phyloP scores from a whole-genome alignment of 345 rosid species.

The Noccaea bulbosa region DNA sequence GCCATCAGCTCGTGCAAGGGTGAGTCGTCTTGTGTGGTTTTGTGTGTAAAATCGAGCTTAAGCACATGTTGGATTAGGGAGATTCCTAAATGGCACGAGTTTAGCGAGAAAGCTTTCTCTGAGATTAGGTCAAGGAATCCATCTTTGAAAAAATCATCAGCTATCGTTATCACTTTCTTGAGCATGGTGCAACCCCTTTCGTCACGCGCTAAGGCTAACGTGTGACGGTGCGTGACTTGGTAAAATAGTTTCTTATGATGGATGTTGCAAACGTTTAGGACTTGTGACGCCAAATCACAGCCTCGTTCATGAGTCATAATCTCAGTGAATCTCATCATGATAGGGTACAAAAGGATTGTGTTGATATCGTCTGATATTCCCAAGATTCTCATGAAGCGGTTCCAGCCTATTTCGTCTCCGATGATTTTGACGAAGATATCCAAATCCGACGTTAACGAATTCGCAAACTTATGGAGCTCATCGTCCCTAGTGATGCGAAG shows the following conservation, averaged over 20 bases:
- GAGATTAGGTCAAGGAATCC: background rate
- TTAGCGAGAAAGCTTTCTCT: background rate
- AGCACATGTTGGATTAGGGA: conserved; percentile 4
- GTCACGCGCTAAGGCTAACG: background rate
- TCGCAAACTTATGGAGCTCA: background rate
- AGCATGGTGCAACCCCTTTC: background rate
- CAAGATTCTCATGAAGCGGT: background rate
- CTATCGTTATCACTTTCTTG: conserved; percentile 8
- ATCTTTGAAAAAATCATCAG: background rate
- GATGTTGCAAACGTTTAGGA: background rate
- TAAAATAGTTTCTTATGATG: background rate
- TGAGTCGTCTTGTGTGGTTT: no score
- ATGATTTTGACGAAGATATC: conserved; percentile 9
- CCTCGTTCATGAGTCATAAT: no score
- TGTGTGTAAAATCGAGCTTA: background rate
- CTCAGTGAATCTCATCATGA: no score
- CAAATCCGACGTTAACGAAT: background rate
- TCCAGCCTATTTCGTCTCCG: background rate
- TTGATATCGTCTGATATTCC: background rate
- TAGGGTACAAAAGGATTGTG: no score
- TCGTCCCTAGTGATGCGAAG: background rate
- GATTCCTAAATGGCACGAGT: background rate
- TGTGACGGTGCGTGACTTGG: background rate
- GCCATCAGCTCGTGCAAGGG: no score
- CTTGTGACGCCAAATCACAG: background rate